phyloP scores from a whole-genome alignment of 306 rosid species.

The Abrus precatorius region DNA sequence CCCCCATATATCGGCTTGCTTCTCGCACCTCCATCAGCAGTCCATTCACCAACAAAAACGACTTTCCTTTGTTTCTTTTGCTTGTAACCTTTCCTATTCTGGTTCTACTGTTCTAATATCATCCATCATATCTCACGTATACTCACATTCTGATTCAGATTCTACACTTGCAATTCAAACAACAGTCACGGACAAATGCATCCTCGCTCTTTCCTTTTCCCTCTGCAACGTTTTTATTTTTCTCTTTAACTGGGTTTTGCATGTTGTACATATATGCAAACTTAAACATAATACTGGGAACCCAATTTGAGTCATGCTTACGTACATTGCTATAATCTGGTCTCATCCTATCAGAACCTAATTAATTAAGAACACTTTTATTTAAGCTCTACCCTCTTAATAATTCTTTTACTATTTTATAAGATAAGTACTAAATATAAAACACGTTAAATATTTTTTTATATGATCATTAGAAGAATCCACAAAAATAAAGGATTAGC shows the following conservation, averaged over 20 bases:
- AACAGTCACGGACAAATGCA: constrained; percentile 34
- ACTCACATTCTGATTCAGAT: constrained; percentile 22
- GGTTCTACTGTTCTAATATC: constrained; percentile 22
- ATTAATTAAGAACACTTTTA: not conserved
- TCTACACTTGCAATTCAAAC: constrained; percentile 31
- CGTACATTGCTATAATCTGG: not conserved
- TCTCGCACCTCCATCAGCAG: constrained; percentile 43
- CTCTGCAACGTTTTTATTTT: not conserved
- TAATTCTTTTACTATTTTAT: too few relatives aligned
- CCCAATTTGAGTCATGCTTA: not conserved
- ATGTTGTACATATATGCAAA: not conserved
- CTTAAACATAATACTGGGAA: not conserved
- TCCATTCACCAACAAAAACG: constrained; percentile 42
- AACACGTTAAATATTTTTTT: too few relatives aligned
- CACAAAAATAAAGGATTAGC: too few relatives aligned
- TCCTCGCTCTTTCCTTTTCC: not conserved
- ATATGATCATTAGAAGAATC: too few relatives aligned
- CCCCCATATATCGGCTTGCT: constrained; percentile 52
- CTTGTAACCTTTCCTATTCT: constrained; percentile 15
- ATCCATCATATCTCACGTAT: not conserved
- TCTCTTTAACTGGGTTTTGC: not conserved
- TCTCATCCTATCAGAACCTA: not conserved
- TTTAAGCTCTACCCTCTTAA: not conserved
- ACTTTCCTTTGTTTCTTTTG: constrained; percentile 43
- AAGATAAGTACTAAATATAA: too few relatives aligned